Conservation (phyloP, 2,329 filamentous ascomycete species). For the Lojkania enalia region DNA sequence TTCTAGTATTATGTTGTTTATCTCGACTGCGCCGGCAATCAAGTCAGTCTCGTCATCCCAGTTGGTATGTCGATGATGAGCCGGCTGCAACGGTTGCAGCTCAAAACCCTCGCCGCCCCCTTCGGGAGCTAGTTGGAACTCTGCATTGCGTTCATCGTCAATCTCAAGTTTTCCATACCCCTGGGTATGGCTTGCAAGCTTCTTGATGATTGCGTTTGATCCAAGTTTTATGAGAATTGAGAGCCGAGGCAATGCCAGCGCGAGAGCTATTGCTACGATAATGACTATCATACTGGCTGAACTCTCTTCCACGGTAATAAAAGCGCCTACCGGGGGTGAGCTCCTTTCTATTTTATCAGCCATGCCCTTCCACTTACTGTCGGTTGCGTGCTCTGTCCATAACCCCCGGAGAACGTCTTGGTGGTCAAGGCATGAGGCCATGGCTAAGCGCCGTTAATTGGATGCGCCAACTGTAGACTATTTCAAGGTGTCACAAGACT, state of each 20-base stretch:
- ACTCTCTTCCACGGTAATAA: background rate
- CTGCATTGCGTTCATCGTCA: background rate
- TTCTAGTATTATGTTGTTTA: background rate
- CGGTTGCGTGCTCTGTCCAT: slow-evolving; percentile 1
- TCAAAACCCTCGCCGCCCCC: background rate
- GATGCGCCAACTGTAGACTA: too few relatives aligned
- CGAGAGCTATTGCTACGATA: background rate
- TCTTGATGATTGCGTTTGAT: background rate
- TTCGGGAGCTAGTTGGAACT: background rate
- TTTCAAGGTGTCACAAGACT: too few relatives aligned
- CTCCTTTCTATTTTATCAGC: background rate
- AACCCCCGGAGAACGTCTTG: background rate
- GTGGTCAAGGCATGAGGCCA: too few relatives aligned
- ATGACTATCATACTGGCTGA: background rate
- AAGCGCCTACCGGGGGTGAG: background rate
- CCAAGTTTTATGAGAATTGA: background rate
- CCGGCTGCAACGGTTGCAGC: background rate
- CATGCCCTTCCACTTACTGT: background rate
- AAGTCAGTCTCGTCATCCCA: background rate
- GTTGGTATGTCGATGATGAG: background rate
- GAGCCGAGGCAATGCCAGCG: background rate
- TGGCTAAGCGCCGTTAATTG: too few relatives aligned
- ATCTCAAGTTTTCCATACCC: background rate
- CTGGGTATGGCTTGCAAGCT: background rate
- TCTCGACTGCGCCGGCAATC: background rate